Conservation (phyloP, 768 basidiomycete species). For the Trametes elegans region DNA sequence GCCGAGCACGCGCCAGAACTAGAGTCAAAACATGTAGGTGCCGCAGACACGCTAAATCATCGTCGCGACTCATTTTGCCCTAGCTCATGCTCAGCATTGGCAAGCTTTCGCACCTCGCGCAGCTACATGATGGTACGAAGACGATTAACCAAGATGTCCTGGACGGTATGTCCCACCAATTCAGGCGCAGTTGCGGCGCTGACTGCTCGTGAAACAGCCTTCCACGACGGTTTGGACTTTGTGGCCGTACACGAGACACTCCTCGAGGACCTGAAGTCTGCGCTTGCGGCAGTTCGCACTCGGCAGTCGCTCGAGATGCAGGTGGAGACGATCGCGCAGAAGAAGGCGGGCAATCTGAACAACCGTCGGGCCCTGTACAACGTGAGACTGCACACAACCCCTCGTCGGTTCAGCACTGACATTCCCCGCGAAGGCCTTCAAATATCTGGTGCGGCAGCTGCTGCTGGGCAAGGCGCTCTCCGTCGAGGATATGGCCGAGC, state of each 20-base stretch:
- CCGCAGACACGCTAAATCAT: neutral
- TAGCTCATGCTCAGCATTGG: slow-evolving; percentile 91
- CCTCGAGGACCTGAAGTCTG: slow-evolving; percentile 55
- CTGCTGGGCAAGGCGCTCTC: slow-evolving; percentile 73
- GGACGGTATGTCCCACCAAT: slow-evolving; percentile 45
- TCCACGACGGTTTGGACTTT: slow-evolving; percentile 87
- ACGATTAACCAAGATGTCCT: slow-evolving; percentile 49
- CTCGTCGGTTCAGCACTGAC: neutral
- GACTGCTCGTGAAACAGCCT: slow-evolving; percentile 46
- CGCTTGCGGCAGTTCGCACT: slow-evolving; percentile 46
- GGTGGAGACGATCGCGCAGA: slow-evolving; percentile 57
- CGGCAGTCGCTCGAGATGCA: slow-evolving; percentile 67
- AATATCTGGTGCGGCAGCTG: slow-evolving; percentile 61
- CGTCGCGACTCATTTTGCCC: neutral
- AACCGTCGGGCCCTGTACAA: slow-evolving; percentile 52
- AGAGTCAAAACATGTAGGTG: slow-evolving; percentile 72
- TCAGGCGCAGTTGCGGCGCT: neutral
- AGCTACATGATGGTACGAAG: slow-evolving; percentile 45
- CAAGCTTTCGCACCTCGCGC: slow-evolving; percentile 78
- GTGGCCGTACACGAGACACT: slow-evolving; percentile 80
- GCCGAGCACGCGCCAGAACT: slow-evolving; percentile 56
- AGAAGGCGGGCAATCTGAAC: slow-evolving; percentile 45
- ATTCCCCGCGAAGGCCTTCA: slow-evolving; percentile 59
- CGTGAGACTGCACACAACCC: slow-evolving; percentile 32
- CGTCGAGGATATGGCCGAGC: slow-evolving; percentile 79